Evolutionary conservation across 2,329 filamentous ascomycete genomes (phyloP).

Genomic region (Colletotrichum musae): DNA sequence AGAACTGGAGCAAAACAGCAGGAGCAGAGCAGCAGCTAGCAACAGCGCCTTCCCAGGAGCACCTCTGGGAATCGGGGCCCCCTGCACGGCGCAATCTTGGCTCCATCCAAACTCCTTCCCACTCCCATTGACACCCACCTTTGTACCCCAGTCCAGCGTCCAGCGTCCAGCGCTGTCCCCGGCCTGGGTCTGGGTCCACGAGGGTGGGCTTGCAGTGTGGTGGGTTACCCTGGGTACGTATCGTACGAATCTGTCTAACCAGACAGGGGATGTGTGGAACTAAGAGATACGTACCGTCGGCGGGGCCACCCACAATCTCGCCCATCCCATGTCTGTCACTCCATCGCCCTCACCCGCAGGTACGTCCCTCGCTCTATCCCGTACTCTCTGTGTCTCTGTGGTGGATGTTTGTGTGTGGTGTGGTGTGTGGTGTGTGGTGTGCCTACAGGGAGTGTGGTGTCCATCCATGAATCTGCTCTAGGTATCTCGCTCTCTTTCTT

Average conservation of each 20-base stretch:
- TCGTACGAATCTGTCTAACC: constrained; percentile 9
- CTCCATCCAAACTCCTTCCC: constrained; percentile 32
- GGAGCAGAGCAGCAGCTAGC: not conserved
- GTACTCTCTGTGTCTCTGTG: constrained; percentile 29
- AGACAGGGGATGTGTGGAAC: too few relatives aligned
- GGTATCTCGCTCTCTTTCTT: not conserved
- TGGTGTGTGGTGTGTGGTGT: not conserved
- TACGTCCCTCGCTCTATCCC: constrained; percentile 27
- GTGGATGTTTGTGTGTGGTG: not conserved
- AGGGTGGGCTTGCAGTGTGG: too few relatives aligned
- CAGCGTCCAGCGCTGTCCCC: constrained; percentile 20
- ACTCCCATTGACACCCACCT: constrained; percentile 31
- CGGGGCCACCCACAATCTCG: constrained; percentile 33
- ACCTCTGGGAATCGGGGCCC: not conserved
- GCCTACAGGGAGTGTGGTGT: not conserved
- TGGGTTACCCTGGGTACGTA: not conserved
- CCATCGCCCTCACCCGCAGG: constrained; percentile 25
- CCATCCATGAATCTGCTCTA: constrained; percentile 7
- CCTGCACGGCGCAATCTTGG: constrained; percentile 35
- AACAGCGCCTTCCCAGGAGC: not conserved
- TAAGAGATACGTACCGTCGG: constrained; percentile 14
- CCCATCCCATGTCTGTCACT: constrained; percentile 38
- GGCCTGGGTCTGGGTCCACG: constrained; percentile 16
- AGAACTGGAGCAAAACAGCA: not conserved
- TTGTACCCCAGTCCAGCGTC: constrained; percentile 1